phyloP scores from a whole-genome alignment of 352 stramenopile genomes.

The Pythium guiyangense region DNA sequence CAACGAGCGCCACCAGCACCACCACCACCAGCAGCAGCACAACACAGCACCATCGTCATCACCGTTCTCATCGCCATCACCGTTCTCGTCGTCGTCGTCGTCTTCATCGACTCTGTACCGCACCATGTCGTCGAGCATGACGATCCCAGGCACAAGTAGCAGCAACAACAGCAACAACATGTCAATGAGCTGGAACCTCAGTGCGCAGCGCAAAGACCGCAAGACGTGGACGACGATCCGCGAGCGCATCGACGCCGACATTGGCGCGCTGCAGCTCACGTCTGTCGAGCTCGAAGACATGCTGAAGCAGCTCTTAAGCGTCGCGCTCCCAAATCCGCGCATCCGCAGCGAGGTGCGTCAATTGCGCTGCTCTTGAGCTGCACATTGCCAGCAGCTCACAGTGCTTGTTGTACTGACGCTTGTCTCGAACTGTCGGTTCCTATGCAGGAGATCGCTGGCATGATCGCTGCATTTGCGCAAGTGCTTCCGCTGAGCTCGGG shows the following conservation, averaged over 20 bases:
- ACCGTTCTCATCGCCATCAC: too few species aligned
- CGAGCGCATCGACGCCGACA: constrained; percentile 57
- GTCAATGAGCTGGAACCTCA: too few species aligned
- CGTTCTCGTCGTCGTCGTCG: too few species aligned
- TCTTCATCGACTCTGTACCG: too few species aligned
- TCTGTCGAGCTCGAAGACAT: constrained; percentile 82
- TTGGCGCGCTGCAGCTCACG: constrained; percentile 50
- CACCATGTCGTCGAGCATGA: too few species aligned
- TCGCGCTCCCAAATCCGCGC: constrained; percentile 56
- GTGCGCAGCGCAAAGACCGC: too few species aligned
- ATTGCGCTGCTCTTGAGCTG: not conserved
- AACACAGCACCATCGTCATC: too few species aligned
- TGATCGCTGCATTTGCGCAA: constrained; percentile 51
- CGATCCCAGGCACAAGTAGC: too few species aligned
- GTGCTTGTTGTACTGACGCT: not conserved
- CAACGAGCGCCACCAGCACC: too few species aligned
- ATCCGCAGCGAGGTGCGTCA: constrained; percentile 50
- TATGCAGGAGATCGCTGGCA: constrained; percentile 47
- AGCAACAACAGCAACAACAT: too few species aligned
- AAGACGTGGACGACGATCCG: too few species aligned
- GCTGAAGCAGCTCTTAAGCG: constrained; percentile 52
- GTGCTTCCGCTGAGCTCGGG: constrained; percentile 65
- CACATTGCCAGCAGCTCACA: not conserved
- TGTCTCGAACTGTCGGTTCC: not conserved
- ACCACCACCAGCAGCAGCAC: too few species aligned